Evolutionary conservation across 768 basidiomycete species (phyloP), one percentile per base, ranked within the genome.

Genomic region (Cubamyces sp.): DNA sequence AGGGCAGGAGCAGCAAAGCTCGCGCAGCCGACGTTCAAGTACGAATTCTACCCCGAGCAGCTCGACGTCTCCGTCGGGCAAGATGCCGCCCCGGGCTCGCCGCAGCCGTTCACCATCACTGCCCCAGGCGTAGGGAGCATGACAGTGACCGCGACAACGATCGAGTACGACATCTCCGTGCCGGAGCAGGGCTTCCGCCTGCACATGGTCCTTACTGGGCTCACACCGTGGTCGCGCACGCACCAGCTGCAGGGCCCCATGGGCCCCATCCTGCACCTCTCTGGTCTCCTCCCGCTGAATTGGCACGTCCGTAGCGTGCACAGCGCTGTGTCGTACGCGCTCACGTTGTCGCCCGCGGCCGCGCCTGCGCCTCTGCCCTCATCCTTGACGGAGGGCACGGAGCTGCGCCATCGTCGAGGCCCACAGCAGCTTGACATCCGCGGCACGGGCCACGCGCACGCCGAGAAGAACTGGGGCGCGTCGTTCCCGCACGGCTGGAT

Each of bases 381-480:
- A 37, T 11, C 37, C 18, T n/a, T 39, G 23, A 16, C 42, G 51
- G 57, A 3, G 63, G 65, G 25, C 60, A 37, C 23, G 60, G 64
- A 5, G 34, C 34, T 34, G 1, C 34, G 34, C 34, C 34, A 9
- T 1, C 34, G 34, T 11, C 34, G 34, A 34, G 34, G 34, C 8
- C 34, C 34, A 34, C 34, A 34, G 11, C 6, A 5, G 34, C 34
- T 34, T 9, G 34, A 34, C n/a, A 48, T 41, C 14, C 18, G 46
- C 3, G 61, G 57, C 21, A 34, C 46, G 3, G 67, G 67, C 26
- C 53, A 54, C 28, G 56, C 70, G 19, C 70, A 71, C 41, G 45
- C 67, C 56, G 70, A 71, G 57, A 71, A 71, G 68, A 71, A 71
- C 68, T 71, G 68, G 70, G 70, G 70, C 39, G 54, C 54, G 41